Evolutionary conservation across 805 yeast genomes (phyloP), one percentile per base, ranked within the genome.

Genomic region (Ogataea thermomethanolica): DNA sequence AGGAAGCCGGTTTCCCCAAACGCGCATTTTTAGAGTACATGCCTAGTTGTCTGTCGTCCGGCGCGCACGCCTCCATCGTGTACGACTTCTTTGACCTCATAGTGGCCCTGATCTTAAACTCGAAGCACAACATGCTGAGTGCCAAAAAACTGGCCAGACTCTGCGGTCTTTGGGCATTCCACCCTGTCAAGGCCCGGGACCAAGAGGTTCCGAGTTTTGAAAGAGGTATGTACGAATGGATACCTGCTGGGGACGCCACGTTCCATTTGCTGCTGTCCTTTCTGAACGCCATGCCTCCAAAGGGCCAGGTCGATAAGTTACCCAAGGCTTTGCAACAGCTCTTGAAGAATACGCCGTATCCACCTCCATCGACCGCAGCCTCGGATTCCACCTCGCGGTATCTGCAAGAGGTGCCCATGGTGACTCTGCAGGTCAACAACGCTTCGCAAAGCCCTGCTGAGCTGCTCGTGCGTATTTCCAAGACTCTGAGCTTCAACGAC

Each of bases 101-200:
- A 31, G 84, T 87, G 8, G 73, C 88, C 8, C 64, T 89, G 29
- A 80, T 95, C 0, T 78, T 95, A 8, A 84, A 87, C 61, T 79
- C 95, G 3, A 83, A 79, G 51, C 76, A 79, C 29, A 87, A 88
- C 54, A 79, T 83, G 54, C 65, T 89, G 70, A 78, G 85, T 54
- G 95, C 93, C 0, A 71, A 89, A 34, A 87, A 86, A 55, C 73
- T 89, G 12, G 72, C 93, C 9, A 81, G 84, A 49, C 74, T 89
- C 78, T 82, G 91, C 28, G 90, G 91, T 7, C 64, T 86, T 17
- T 89, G 96, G 96, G 97, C 95, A 0, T 89, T 89, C 54, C 58
- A 52, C 38, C 64, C 66, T 0, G 50, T 56, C 9, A 49, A 61
- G 45, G 54, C 45, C 32, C 47, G 53, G 5, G 48, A 53, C 23